Conservation (phyloP, 768 basidiomycete genomes). For the Gloeostereum incarnatum region DNA sequence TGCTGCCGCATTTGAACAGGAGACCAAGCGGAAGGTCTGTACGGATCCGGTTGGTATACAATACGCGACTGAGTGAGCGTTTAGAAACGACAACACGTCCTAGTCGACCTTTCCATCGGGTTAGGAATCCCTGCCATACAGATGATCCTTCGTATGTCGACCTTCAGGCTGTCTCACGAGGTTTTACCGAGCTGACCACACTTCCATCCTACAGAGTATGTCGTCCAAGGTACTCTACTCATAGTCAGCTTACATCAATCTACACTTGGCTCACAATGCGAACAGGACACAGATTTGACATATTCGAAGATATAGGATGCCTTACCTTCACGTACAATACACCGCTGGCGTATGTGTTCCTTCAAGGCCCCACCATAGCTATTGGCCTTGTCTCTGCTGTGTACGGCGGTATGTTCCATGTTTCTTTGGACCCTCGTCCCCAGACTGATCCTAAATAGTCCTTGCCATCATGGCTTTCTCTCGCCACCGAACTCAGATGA, state of each 20-base stretch:
- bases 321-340: conserved; percentile 40
- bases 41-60: not conserved
- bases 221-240: too few species aligned
- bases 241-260: too few species aligned
- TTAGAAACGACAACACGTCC: conserved; percentile 39
- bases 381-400: conserved; percentile 29
- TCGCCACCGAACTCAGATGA: conserved; percentile 30
- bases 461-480: conserved; percentile 32
- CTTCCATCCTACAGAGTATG: conserved; percentile 34
- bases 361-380: conserved; percentile 28
- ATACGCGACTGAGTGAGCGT: conserved; percentile 17
- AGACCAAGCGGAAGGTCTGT: conserved; percentile 24
- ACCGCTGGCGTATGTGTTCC: conserved; percentile 31
- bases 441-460: conserved; percentile 9
- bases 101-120: conserved; percentile 42
- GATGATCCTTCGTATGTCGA: conserved; percentile 33
- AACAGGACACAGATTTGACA: conserved; percentile 53
- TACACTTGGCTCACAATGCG: too few species aligned
- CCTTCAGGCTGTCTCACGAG: conserved; percentile 5
- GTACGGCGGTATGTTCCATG: conserved; percentile 20
- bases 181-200: too few species aligned
- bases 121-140: conserved; percentile 42
- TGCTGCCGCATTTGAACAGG: conserved; percentile 13
- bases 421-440: not conserved
- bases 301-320: conserved; percentile 52